Conservation (phyloP, 345 rosid genomes). For the Anastatica hierochuntica region DNA sequence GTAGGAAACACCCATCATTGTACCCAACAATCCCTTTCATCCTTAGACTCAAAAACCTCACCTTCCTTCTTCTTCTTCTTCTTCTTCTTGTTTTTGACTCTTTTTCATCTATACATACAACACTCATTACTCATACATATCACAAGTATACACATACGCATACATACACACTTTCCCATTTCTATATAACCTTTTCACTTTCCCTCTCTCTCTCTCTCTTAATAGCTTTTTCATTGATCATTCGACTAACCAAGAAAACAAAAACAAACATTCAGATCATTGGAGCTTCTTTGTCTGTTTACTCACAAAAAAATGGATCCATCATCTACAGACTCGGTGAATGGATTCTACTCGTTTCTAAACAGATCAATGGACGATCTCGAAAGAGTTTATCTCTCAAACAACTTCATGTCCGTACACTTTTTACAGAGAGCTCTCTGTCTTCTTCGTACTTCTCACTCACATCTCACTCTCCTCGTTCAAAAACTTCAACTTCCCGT, state of each 20-base stretch:
- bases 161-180: neutral
- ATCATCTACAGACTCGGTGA: conserved; percentile 62
- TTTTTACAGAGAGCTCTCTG: too few species aligned
- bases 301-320: conserved; percentile 47
- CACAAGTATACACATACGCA: neutral
- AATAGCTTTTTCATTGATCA: too few species aligned
- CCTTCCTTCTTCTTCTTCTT: too few species aligned
- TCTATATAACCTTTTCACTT: conserved; percentile 20
- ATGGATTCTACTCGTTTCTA: too few species aligned
- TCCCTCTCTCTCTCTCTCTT: too few species aligned
- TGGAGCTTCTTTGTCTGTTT: neutral
- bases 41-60: conserved; percentile 14
- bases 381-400: too few species aligned
- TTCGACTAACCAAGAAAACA: neutral
- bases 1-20: conserved; percentile 96
- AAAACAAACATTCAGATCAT: conserved; percentile 12
- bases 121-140: neutral
- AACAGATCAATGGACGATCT: too few species aligned
- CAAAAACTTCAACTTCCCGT: too few species aligned
- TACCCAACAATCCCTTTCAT: conserved; percentile 70
- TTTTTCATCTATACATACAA: conserved; percentile 17
- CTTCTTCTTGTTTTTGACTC: too few species aligned
- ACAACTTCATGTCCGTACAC: too few species aligned
- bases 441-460: too few species aligned
- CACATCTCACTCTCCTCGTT: too few species aligned